These are phyloP conservation scores for Rhizophagus clarus DNA, from an alignment of 192 early-diverging fungal species.

Conservation along the genomic window DNA sequence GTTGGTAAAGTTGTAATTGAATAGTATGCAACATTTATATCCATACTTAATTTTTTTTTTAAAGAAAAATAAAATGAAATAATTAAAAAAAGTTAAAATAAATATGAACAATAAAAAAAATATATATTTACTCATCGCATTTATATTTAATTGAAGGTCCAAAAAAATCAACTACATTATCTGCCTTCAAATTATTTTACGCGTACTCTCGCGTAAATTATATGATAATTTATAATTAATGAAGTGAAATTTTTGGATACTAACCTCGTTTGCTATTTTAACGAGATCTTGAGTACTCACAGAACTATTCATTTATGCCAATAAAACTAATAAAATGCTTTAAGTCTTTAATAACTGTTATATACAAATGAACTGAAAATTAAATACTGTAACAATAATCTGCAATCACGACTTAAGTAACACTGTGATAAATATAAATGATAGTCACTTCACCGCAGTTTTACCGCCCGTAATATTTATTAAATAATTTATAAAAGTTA, in stretches of 20 bases:
- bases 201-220: neutral
- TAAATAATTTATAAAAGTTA: too few relatives aligned
- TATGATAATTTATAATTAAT: neutral
- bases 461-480: too few relatives aligned
- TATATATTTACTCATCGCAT: neutral
- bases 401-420: too few relatives aligned
- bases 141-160: neutral
- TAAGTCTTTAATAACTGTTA: too few relatives aligned
- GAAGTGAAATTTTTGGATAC: too few relatives aligned
- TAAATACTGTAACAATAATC: too few relatives aligned
- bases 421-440: too few relatives aligned
- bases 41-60: neutral
- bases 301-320: too few relatives aligned
- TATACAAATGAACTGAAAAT: too few relatives aligned
- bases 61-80: neutral
- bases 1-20: conserved; percentile 34
- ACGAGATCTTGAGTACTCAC: neutral
- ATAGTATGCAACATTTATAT: conserved; percentile 29
- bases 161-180: neutral
- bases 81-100: neutral
- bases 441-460: too few relatives aligned
- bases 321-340: too few relatives aligned
- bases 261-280: neutral
- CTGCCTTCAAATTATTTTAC: neutral
- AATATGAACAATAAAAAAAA: neutral